phyloP scores from a whole-genome alignment of 106 monocot species.

The Triglochin maritima region DNA sequence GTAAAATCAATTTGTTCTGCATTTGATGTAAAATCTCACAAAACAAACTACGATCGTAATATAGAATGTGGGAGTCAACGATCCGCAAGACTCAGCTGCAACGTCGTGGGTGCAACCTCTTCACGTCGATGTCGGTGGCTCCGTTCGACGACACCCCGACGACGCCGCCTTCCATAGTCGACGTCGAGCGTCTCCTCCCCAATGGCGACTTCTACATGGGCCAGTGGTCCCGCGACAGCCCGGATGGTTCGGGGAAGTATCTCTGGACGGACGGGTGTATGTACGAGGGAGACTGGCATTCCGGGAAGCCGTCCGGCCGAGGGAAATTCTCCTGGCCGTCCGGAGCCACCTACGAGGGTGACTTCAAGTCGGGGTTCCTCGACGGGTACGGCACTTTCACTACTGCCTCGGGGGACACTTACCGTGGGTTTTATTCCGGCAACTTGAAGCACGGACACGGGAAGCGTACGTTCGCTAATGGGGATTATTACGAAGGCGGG shows the following conservation, averaged over 20 bases:
- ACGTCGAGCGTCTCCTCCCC: conserved; percentile 34
- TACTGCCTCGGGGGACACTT: conserved; percentile 61
- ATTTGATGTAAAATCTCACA: too few relatives aligned
- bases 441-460: conserved; percentile 17
- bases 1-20: too few relatives aligned
- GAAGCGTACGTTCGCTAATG: conserved; percentile 8
- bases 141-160: conserved; percentile 11
- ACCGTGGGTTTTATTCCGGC: conserved; percentile 5
- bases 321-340: conserved; percentile 59
- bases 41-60: too few relatives aligned
- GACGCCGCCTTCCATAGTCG: not conserved
- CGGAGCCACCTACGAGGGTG: conserved; percentile 43
- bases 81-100: conserved; percentile 30
- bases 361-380: conserved; percentile 9
- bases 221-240: not conserved
- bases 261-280: conserved; percentile 20
- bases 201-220: conserved; percentile 19
- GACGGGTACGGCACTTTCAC: conserved; percentile 12
- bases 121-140: conserved; percentile 45
- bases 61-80: conserved; percentile 25
- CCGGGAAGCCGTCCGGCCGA: conserved; percentile 4
- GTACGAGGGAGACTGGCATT: conserved; percentile 15
- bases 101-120: conserved; percentile 40
- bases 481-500: conserved; percentile 21
- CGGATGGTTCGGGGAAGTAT: conserved; percentile 14